Conservation (phyloP, 352 stramenopile species). For the Phytophthora tentaculata region DNA sequence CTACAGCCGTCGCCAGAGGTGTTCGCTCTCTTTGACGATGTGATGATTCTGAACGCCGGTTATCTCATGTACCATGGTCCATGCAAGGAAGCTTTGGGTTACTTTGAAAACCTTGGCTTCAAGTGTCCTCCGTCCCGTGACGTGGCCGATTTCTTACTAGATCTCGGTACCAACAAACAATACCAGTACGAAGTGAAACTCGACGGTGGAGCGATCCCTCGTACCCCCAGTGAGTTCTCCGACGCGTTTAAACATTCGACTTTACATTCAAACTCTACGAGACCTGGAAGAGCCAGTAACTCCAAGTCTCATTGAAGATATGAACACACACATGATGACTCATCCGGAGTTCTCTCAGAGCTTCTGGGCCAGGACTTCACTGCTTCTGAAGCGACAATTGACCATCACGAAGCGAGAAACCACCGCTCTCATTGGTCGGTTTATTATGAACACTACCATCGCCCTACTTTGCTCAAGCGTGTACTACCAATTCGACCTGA, state of each 20-base stretch:
- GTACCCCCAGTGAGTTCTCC: conserved; percentile 29
- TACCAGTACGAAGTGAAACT: conserved; percentile 32
- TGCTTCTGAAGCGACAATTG: conserved; percentile 33
- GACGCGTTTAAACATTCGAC: conserved; percentile 51
- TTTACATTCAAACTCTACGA: conserved; percentile 7
- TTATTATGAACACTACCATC: conserved; percentile 34
- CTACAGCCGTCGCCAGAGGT: conserved; percentile 58
- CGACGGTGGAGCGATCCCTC: conserved; percentile 1
- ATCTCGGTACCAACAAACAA: conserved; percentile 48
- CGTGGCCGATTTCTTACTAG: conserved; percentile 93
- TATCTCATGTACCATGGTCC: conserved; percentile 75
- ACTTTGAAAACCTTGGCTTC: conserved; percentile 32
- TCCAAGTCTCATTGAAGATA: conserved; percentile 16
- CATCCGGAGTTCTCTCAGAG: conserved; percentile 33
- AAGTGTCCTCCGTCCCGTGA: conserved; percentile 53
- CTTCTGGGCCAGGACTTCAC: conserved; percentile 22
- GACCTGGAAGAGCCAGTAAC: not conserved
- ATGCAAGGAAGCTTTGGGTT: conserved; percentile 10
- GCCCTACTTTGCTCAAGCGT: conserved; percentile 31
- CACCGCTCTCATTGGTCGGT: conserved; percentile 28
- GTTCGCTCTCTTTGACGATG: conserved; percentile 52
- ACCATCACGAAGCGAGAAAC: conserved; percentile 32
- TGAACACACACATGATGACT: conserved; percentile 3
- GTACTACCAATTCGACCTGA: conserved; percentile 37
- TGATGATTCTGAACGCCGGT: conserved; percentile 75